Percentiles rank a stretch among this genome's conserved stretches.
Evolutionary conservation across 805 yeast species (phyloP).

Genomic region (Torulaspora delbrueckii): DNA sequence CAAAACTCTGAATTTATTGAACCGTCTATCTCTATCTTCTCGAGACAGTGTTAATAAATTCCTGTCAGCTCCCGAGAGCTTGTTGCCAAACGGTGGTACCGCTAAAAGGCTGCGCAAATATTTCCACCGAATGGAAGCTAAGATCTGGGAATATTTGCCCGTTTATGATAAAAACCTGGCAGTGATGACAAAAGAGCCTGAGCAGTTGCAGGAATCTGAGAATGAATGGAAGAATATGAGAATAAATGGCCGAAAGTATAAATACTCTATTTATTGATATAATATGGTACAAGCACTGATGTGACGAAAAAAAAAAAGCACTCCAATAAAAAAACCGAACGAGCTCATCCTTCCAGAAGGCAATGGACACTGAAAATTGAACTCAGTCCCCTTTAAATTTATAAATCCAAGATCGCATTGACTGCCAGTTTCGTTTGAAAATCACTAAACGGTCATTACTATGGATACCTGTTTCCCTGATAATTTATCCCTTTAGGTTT

Average conservation of each 20-base stretch:
- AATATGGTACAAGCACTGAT: conserved; percentile 1
- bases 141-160: conserved; percentile 10
- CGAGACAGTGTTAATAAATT: neutral
- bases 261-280: neutral
- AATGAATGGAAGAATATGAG: conserved; percentile 13
- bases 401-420: neutral
- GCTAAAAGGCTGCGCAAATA: conserved; percentile 1
- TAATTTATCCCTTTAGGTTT: neutral
- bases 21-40: conserved; percentile 1
- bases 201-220: conserved; percentile 3
- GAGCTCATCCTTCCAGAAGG: neutral
- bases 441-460: neutral
- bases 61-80: neutral
- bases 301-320: neutral
- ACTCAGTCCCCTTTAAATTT: neutral
- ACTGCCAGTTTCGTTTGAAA: neutral
- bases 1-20: conserved; percentile 1
- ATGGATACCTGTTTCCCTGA: neutral
- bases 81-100: neutral
- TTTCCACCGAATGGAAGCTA: conserved; percentile 6
- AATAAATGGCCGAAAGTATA: conserved; percentile 1
- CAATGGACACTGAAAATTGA: neutral
- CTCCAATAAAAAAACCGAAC: neutral
- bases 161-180: conserved; percentile 8
- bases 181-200: conserved; percentile 1